These are phyloP conservation scores for Hygrophoropsis aurantiaca DNA, from an alignment of 768 basidiomycete genomes.

Conservation along the genomic window DNA sequence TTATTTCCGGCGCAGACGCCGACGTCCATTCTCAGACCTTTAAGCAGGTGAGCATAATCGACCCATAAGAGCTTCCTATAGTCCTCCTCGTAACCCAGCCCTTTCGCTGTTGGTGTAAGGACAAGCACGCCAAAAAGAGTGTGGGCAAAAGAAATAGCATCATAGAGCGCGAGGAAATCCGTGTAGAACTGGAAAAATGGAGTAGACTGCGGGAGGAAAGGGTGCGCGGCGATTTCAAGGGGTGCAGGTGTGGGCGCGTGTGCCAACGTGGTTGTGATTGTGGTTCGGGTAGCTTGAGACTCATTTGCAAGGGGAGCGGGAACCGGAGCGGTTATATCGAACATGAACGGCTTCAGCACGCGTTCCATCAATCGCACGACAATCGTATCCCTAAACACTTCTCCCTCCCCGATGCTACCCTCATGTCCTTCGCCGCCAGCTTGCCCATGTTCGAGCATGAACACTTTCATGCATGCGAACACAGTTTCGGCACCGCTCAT, in stretches of 20 bases:
- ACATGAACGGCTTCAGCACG: slow-evolving; percentile 58
- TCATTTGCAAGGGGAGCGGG: too few relatives aligned
- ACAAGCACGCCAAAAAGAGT: slow-evolving; percentile 72
- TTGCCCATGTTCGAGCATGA: slow-evolving; percentile 93
- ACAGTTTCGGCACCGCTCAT: slow-evolving; percentile 53
- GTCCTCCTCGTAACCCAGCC: slow-evolving; percentile 77
- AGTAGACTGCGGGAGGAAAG: slow-evolving; percentile 61
- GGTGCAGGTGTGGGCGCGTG: slow-evolving; percentile 18
- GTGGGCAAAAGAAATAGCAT: slow-evolving; percentile 86
- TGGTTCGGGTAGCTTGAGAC: slow-evolving; percentile 54
- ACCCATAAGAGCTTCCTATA: slow-evolving; percentile 84
- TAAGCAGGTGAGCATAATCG: slow-evolving; percentile 68
- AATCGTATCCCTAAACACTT: slow-evolving; percentile 78
- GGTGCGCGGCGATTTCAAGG: slow-evolving; percentile 54
- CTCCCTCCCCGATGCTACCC: slow-evolving; percentile 43
- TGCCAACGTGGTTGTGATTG: slow-evolving; percentile 34
- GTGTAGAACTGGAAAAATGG: slow-evolving; percentile 96
- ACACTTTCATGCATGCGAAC: slow-evolving; percentile 88
- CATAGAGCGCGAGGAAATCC: slow-evolving; percentile 88
- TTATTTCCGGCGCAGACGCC: slow-evolving; percentile 38
- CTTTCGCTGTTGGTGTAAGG: slow-evolving; percentile 68
- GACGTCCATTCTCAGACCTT: slow-evolving; percentile 49
- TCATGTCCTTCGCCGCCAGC: slow-evolving; percentile 26
- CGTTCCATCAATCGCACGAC: slow-evolving; percentile 60
- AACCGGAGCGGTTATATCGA: slow-evolving; percentile 3